Base-by-base conservation (phyloP, 139 green algal species). In the Closterium sp. region DNA sequence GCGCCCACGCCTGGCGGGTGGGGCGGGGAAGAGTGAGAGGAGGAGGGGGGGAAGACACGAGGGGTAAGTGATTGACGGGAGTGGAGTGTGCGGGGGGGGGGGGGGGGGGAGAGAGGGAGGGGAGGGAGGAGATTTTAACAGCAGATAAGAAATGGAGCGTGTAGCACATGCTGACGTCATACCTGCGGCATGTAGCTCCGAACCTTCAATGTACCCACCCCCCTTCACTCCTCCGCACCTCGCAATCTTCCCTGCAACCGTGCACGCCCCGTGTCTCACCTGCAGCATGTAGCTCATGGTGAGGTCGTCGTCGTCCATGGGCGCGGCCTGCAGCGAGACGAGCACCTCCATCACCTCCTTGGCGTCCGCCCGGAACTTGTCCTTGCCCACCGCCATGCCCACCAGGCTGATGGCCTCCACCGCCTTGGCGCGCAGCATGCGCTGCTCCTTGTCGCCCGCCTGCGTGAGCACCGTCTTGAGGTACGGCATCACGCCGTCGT, bases 341-440 rank as follows among this genome's bases (percentile, higher is more conserved):
- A 99, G 96, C 91, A 98, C 95, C 33, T 95, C 88, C 97, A 99
- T 98, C 32, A 99, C 95, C 23, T 94, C 94, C 31, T 95, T 93
- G 4, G 98, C 98, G 92, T 99, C 97, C 0, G 88, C 69, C 4
- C 96, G 91, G 95, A 99, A 99, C 23, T 95, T 94, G 30, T 99
- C 98, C 84, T 96, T 95, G 64, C 98, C 98, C 76, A 99, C 98
- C 4, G 98, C 97, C 97, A 99, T 99, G 94, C 97, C 98, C 88
- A 99, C 97, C 43, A 99, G 95, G 30, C 93, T 97, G 89, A 99
- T 97, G 95, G 98, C 99, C 95, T 99, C 98, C 89, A 99, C 95
- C 16, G 97, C 95, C 96, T 99, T 99, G 92, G 97, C 97, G 10
- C 98, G 95, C 93, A 99, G 95, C 94, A 98, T 95, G 81, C 95